Evolutionary conservation across 305 asterid genomes (phyloP), one percentile per base, ranked within the genome.

Genomic region (Fraxinus floribunda): DNA sequence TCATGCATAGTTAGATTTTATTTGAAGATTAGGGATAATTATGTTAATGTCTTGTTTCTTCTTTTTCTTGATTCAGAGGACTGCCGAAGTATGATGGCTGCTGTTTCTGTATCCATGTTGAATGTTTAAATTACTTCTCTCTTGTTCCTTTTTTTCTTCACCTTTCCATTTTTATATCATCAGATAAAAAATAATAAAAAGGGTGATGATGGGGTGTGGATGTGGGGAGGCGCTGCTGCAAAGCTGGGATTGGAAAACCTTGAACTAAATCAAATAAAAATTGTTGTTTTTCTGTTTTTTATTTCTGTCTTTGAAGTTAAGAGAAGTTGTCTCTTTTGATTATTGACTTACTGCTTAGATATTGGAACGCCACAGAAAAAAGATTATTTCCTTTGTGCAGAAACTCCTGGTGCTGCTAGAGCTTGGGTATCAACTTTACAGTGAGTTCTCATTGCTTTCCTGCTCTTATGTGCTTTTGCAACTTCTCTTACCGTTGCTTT

Each of bases 301-400:
- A 74, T 10, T 36, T 20, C 26, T 71, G 15, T 70, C 20, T 66
- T 74, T 76, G 4, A 80, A 76, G 70, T 62, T 46, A 36, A 35
- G 70, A 26, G 73, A 32, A 35, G 73, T 83, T 55, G 44, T 46
- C 44, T 79, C 75, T 71, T 86, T 83, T 38, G 49, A 78, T 88
- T 68, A 94, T 94, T 96, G 87, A 91, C 93, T 76, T 75, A 52
- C 78, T 86, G 49, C 80, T 66, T 89, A 96, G 99, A 96, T 89
- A 93, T 96, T 88, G 99, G 98, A 83, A 96, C 99, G 68, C 99
- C 99, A 7, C 99, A 94, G 89, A 94, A 85, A 85, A 91, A 90
- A 84, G 99, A 96, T 84, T 91, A 93, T 86, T 96, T 94, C 87
- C 95, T 96, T n/a, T 96, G 99, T 87, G 99, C 99, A 74, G 99